phyloP scores from a whole-genome alignment of 2,329 filamentous ascomycete species.

The Cordyceps militaris region DNA sequence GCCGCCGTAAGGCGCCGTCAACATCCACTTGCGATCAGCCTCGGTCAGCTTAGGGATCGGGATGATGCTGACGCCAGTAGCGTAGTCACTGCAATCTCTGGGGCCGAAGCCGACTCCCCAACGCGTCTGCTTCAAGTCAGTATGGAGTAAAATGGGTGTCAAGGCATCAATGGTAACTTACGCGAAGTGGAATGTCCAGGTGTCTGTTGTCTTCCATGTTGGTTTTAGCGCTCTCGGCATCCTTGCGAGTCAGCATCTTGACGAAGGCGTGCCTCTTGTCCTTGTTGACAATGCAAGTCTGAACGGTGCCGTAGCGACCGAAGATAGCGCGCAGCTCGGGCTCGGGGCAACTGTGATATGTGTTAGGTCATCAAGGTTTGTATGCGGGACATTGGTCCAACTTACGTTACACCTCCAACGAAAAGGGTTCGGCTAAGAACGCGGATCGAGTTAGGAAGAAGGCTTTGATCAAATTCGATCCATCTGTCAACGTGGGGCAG shows the following conservation, averaged over 20 bases:
- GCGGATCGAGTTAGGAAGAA: conserved; percentile 76
- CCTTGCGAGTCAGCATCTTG: conserved; percentile 88
- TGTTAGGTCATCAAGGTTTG: conserved; percentile 20
- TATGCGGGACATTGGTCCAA: conserved; percentile 19
- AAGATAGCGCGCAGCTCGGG: conserved; percentile 77
- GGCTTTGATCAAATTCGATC: conserved; percentile 68
- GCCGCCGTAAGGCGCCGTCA: conserved; percentile 87
- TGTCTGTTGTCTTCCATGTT: conserved; percentile 77
- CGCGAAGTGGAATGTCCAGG: conserved; percentile 64
- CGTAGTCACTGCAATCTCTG: conserved; percentile 93
- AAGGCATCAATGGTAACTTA: conserved; percentile 34
- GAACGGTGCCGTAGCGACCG: conserved; percentile 73
- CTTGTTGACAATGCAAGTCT: conserved; percentile 96
- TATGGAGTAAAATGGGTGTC: conserved; percentile 15
- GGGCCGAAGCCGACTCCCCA: conserved; percentile 98
- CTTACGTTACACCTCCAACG: conserved; percentile 88
- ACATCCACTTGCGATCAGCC: conserved; percentile 94
- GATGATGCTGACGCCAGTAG: conserved; percentile 84
- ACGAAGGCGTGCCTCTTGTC: conserved; percentile 98
- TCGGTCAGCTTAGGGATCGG: conserved; percentile 90
- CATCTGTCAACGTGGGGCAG: conserved; percentile 50
- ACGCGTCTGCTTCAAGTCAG: conserved; percentile 56
- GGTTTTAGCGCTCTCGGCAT: conserved; percentile 76
- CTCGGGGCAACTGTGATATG: conserved; percentile 57
- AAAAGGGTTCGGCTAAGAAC: conserved; percentile 93